A percentile compares a stretch with the other conserved stretches of the same genome.
Evolutionary conservation across 805 yeast species (phyloP).

Genomic region (Danielozyma ontarioensis): DNA sequence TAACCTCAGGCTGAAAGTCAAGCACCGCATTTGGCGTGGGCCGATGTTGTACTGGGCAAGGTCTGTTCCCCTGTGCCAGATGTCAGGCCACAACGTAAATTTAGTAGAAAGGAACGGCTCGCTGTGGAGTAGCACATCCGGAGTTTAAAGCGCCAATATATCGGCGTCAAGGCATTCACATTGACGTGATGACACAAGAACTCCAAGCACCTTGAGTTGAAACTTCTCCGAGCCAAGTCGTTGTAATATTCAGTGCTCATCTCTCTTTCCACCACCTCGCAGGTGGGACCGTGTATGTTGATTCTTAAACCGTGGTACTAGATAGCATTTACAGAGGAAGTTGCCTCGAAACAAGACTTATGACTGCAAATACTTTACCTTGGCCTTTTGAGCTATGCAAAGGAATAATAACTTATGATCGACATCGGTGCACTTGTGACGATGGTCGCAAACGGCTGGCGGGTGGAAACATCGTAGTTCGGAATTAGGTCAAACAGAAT

Average conservation of each 20-base stretch:
- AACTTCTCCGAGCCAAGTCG: slow-evolving; percentile 16
- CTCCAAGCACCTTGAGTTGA: slow-evolving; percentile 26
- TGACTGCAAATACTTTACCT: too few relatives aligned
- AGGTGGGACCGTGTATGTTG: too few relatives aligned
- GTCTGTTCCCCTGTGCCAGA: slow-evolving; percentile 29
- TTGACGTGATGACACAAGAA: slow-evolving; percentile 27
- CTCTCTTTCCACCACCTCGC: slow-evolving; percentile 22
- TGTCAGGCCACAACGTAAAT: slow-evolving; percentile 33
- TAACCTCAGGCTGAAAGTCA: slow-evolving; percentile 7
- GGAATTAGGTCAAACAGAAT: too few relatives aligned
- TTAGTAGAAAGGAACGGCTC: slow-evolving; percentile 20
- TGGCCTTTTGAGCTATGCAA: too few relatives aligned
- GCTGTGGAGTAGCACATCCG: slow-evolving; percentile 19
- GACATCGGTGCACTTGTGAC: too few relatives aligned
- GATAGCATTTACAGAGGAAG: too few relatives aligned
- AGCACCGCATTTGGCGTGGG: slow-evolving; percentile 15
- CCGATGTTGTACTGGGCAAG: slow-evolving; percentile 26
- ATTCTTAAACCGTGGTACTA: too few relatives aligned
- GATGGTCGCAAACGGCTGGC: too few relatives aligned
- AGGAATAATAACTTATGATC: too few relatives aligned
- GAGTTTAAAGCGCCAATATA: slow-evolving; percentile 25
- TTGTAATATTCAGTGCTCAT: slow-evolving; percentile 16
- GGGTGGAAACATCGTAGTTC: too few relatives aligned
- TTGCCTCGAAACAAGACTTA: too few relatives aligned
- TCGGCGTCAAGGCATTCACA: slow-evolving; percentile 30